These are phyloP conservation scores for Eudorina sp. DNA, from an alignment of 139 green algal genomes.

Conservation along the genomic window DNA sequence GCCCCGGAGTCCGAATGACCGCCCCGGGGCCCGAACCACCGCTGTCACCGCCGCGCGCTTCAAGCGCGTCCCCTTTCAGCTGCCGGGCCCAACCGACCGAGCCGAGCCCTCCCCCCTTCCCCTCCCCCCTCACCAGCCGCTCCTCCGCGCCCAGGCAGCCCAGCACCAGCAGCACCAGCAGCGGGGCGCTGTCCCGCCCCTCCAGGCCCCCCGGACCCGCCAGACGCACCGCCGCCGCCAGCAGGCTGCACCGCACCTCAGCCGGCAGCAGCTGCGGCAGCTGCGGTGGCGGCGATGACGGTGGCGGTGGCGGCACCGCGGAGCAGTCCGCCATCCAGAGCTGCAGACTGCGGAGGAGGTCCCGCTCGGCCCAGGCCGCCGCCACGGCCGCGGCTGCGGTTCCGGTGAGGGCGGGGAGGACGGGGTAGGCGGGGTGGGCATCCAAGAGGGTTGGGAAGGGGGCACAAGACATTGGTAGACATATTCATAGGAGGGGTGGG, in stretches of 20 bases:
- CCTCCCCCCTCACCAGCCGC: background rate
- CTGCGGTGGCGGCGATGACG: no score
- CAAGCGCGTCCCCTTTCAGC: no score
- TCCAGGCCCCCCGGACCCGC: slow-evolving; percentile 14
- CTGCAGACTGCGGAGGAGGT: background rate
- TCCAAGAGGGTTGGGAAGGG: background rate
- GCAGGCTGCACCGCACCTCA: slow-evolving; percentile 1
- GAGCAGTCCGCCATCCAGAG: background rate
- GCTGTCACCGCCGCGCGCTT: no score
- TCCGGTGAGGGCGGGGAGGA: background rate
- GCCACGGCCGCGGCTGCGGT: background rate
- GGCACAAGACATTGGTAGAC: no score
- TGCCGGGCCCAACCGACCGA: no score
- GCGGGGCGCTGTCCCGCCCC: background rate
- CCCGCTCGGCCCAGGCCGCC: background rate
- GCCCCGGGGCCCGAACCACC: no score
- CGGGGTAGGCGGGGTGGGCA: background rate
- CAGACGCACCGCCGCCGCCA: slow-evolving; percentile 35
- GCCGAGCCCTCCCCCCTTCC: background rate
- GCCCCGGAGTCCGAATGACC: no score
- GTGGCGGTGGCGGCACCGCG: no score
- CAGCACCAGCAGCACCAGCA: slow-evolving; percentile 47
- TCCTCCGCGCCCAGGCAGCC: slow-evolving; percentile 32
- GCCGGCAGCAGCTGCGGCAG: background rate
- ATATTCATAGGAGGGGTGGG: no score